Evolutionary conservation across 2,329 filamentous ascomycete species (phyloP).

Genomic region (Blastomyces gilchristii): DNA sequence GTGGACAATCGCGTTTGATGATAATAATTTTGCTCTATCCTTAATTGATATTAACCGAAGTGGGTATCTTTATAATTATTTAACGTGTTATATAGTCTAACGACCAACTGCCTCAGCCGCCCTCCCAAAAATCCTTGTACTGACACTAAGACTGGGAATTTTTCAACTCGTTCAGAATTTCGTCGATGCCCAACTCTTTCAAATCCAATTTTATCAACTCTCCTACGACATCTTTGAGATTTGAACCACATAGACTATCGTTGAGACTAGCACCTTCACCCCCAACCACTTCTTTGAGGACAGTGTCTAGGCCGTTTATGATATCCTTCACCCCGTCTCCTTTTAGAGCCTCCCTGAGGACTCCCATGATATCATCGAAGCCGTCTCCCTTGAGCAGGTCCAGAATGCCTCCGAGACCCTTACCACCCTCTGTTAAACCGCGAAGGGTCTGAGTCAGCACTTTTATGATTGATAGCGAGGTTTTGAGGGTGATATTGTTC

Average conservation of each 20-base stretch:
- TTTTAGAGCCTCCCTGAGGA: neutral
- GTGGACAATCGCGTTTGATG: neutral
- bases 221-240: neutral
- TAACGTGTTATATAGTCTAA: neutral
- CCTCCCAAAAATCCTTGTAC: too few species aligned
- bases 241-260: neutral
- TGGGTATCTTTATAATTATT: neutral
- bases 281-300: neutral
- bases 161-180: neutral
- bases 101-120: neutral
- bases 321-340: neutral
- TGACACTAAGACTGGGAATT: neutral
- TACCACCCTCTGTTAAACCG: neutral
- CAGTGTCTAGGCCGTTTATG: neutral
- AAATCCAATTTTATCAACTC: neutral
- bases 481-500: slow-evolving; percentile 30
- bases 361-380: neutral
- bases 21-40: neutral
- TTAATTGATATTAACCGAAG: neutral
- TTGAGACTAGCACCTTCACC: neutral
- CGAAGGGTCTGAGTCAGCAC: slow-evolving; percentile 25
- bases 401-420: neutral
- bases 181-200: neutral
- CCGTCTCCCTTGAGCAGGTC: neutral
- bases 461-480: slow-evolving; percentile 31